Evolutionary conservation across 2,329 filamentous ascomycete genomes (phyloP).

Genomic region (Aspergillus sp.): DNA sequence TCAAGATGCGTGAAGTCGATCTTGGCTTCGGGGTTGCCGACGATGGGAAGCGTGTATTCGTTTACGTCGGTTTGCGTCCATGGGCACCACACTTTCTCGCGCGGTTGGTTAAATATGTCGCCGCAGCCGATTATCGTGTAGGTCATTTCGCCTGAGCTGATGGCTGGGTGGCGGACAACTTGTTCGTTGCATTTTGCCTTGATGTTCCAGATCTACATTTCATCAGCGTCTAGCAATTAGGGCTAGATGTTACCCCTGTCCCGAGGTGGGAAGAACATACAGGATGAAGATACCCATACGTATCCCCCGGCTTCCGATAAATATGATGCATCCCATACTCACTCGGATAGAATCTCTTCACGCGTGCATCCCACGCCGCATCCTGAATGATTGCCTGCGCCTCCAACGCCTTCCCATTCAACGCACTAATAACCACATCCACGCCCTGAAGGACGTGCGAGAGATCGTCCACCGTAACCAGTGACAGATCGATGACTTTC

Average conservation of each 20-base stretch:
- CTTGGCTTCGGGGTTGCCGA: slow-evolving; percentile 17
- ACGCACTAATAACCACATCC: slow-evolving; percentile 18
- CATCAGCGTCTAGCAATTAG: neutral
- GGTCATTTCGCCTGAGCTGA: slow-evolving; percentile 17
- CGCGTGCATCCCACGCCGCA: slow-evolving; percentile 18
- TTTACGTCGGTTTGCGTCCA: slow-evolving; percentile 16
- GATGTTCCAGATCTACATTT: slow-evolving; percentile 7
- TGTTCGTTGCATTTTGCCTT: slow-evolving; percentile 13
- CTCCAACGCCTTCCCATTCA: slow-evolving; percentile 16
- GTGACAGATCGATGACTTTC: slow-evolving; percentile 7
- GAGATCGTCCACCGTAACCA: slow-evolving; percentile 7
- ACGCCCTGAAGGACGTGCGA: slow-evolving; percentile 11
- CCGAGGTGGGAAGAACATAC: slow-evolving; percentile 1
- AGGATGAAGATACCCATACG: slow-evolving; percentile 16
- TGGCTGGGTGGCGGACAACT: slow-evolving; percentile 14
- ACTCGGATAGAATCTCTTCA: slow-evolving; percentile 21
- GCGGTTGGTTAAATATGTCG: slow-evolving; percentile 24
- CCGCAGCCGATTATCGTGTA: slow-evolving; percentile 29
- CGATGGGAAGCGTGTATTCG: slow-evolving; percentile 16
- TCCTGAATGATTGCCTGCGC: slow-evolving; percentile 18
- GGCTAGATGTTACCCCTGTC: neutral
- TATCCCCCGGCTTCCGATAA: slow-evolving; percentile 14
- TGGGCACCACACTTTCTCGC: slow-evolving; percentile 22
- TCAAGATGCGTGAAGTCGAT: slow-evolving; percentile 20
- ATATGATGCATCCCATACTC: slow-evolving; percentile 23